Evolutionary conservation across 2,329 filamentous ascomycete species (phyloP).

Genomic region (Amylocarpus encephaloides): DNA sequence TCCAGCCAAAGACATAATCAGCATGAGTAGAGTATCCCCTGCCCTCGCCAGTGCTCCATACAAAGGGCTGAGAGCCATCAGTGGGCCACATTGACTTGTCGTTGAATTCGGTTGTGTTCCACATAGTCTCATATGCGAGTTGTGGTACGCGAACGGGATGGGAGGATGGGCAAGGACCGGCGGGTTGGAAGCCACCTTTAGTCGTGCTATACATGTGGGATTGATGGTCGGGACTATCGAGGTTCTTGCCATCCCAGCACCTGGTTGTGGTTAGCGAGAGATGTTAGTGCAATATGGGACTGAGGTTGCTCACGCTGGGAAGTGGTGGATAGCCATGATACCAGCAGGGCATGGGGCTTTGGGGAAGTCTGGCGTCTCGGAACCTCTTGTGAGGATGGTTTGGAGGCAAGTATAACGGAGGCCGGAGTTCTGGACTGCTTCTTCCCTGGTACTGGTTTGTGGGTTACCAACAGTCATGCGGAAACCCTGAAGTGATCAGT

Average conservation of each 20-base stretch:
- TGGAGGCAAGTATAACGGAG: constrained; percentile 13
- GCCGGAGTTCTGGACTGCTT: not conserved
- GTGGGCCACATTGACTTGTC: constrained; percentile 12
- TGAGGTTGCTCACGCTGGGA: constrained; percentile 5
- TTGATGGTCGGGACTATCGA: constrained; percentile 37
- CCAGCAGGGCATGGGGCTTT: constrained; percentile 6
- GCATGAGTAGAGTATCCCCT: constrained; percentile 4
- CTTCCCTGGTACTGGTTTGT: constrained; percentile 3
- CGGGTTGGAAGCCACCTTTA: constrained; percentile 32
- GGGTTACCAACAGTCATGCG: constrained; percentile 14
- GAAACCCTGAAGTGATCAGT: constrained; percentile 11
- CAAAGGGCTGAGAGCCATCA: constrained; percentile 12
- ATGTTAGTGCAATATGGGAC: not conserved
- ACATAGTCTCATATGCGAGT: constrained; percentile 54
- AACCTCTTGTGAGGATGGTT: constrained; percentile 5
- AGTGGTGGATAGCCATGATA: constrained; percentile 12
- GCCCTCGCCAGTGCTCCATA: constrained; percentile 9
- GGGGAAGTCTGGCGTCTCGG: constrained; percentile 13
- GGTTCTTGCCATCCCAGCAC: constrained; percentile 23
- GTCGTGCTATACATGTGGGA: constrained; percentile 49
- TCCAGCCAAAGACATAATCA: constrained; percentile 8
- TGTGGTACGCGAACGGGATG: constrained; percentile 50
- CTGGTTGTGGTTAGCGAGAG: not conserved
- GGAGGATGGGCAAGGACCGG: constrained; percentile 41
- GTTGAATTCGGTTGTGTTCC: constrained; percentile 37